phyloP scores from a whole-genome alignment of 2,329 filamentous ascomycete species.

The Aspergillus nomiae region DNA sequence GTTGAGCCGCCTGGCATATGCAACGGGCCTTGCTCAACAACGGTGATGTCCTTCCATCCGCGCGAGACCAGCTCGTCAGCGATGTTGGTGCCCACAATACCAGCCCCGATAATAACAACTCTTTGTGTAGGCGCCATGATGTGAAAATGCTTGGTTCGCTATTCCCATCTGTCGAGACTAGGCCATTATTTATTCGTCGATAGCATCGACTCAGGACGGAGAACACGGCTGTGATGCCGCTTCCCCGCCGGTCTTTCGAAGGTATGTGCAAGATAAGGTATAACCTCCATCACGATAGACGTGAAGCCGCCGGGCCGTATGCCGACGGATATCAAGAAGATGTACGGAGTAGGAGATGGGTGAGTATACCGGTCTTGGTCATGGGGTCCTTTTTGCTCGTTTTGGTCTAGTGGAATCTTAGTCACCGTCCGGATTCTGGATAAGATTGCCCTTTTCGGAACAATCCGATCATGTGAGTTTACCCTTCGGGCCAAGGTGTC shows the following conservation, averaged over 20 bases:
- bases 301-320: not conserved
- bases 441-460: not conserved
- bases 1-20: conserved; percentile 66
- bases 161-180: not conserved
- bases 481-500: not conserved
- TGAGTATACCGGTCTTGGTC: not conserved
- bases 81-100: conserved; percentile 65
- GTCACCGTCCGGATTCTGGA: not conserved
- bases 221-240: not conserved
- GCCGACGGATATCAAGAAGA: not conserved
- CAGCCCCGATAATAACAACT: conserved; percentile 64
- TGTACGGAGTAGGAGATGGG: not conserved
- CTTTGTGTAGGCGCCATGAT: conserved; percentile 32
- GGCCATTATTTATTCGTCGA: not conserved
- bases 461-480: not conserved
- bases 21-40: conserved; percentile 65
- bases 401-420: not conserved
- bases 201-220: not conserved
- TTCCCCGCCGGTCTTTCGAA: not conserved
- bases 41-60: conserved; percentile 66
- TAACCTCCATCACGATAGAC: not conserved
- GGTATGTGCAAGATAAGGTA: not conserved
- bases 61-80: conserved; percentile 64
- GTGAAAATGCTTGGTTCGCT: not conserved
- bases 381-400: not conserved